Evolutionary conservation across 2,329 filamentous ascomycete species (phyloP).

Genomic region (Pseudocercospora crystallina): DNA sequence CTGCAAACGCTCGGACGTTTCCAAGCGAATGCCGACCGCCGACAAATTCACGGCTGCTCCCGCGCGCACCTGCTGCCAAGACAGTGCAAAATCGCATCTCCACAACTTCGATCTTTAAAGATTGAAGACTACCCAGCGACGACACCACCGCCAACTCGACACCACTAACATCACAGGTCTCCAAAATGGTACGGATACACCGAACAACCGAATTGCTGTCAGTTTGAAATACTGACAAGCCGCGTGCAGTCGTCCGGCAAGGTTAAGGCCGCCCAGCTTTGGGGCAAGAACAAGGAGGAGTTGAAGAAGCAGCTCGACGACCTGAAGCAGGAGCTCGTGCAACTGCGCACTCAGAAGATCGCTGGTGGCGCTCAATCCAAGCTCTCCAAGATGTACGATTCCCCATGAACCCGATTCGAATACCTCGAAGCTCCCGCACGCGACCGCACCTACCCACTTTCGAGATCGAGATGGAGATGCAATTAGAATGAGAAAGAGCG

Average conservation of each 20-base stretch:
- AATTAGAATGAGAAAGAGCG: conserved; percentile 6
- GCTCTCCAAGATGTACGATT: conserved; percentile 90
- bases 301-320: conserved; percentile 92
- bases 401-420: conserved; percentile 1
- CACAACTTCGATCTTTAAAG: no score
- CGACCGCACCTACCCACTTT: not conserved
- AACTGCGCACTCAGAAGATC: conserved; percentile 98
- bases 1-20: no score
- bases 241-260: conserved; percentile 59
- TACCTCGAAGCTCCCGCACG: not conserved
- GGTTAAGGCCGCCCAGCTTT: conserved; percentile 96
- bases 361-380: conserved; percentile 87
- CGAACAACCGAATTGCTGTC: conserved; percentile 1
- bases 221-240: conserved; percentile 17
- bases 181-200: conserved; percentile 31
- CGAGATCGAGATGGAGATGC: not conserved
- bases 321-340: conserved; percentile 93
- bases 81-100: no score
- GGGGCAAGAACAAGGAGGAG: conserved; percentile 99
- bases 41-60: no score
- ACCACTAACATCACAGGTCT: conserved; percentile 26
- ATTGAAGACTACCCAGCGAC: conserved; percentile 5
- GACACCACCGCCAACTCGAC: conserved; percentile 11
- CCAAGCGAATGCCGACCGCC: no score
- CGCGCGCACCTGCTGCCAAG: no score